A percentile compares a stretch with the other conserved stretches of the same genome.
Conservation (phyloP, 495 filamentous ascomycete genomes). For the Podospora sp. region DNA sequence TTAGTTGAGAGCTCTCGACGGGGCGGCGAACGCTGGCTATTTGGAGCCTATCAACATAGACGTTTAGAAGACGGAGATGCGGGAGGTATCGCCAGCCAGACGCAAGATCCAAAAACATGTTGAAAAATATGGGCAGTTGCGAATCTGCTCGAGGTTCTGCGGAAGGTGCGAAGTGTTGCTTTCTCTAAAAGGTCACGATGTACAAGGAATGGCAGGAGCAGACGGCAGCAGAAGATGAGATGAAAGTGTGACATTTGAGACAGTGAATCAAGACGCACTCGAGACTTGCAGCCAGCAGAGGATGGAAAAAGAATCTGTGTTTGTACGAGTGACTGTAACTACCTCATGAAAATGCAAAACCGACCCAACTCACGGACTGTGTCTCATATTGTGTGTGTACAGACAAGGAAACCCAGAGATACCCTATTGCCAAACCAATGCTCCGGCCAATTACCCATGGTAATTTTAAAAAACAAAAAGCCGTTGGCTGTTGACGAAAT, state of each 20-base stretch:
- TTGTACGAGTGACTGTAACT: constrained; percentile 24
- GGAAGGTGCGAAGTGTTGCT: not conserved
- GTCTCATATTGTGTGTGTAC: constrained; percentile 39
- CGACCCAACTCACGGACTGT: constrained; percentile 24
- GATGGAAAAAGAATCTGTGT: constrained; percentile 11
- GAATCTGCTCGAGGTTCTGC: not conserved
- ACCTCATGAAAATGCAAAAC: constrained; percentile 29
- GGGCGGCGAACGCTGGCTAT: not conserved
- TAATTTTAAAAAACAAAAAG: constrained; percentile 17
- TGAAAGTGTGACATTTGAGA: not conserved
- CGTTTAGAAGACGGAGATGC: not conserved
- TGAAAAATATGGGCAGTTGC: not conserved
- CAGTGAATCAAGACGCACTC: not conserved
- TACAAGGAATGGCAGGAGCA: not conserved
- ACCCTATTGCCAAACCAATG: constrained; percentile 34
- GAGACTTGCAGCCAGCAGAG: not conserved
- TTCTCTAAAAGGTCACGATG: not conserved
- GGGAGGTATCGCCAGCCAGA: not conserved
- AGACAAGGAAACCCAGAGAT: constrained; percentile 42
- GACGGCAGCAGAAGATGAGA: not conserved
- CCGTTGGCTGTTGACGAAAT: constrained; percentile 24
- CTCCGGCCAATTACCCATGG: constrained; percentile 27
- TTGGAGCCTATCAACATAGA: not conserved
- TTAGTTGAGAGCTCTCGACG: not conserved
- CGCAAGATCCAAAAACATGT: not conserved